These are phyloP conservation scores for Phaeosphaeriaceae sp. DNA, from an alignment of 2,329 filamentous ascomycete genomes.

Conservation along the genomic window DNA sequence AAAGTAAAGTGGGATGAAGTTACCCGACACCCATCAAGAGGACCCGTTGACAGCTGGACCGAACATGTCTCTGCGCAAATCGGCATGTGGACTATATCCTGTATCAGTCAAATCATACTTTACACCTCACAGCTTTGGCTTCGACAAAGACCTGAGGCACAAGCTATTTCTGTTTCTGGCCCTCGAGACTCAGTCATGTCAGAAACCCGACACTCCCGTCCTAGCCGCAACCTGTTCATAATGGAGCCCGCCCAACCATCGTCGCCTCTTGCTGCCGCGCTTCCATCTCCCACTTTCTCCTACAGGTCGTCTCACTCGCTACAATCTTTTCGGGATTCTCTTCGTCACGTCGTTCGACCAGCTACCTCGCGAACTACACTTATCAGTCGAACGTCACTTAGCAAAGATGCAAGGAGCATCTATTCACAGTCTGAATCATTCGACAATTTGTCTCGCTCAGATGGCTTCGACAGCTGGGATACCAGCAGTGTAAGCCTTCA, in stretches of 20 bases:
- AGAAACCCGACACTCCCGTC: slow-evolving; percentile 35
- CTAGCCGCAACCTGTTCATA: slow-evolving; percentile 32
- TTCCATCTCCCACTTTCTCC: slow-evolving; percentile 47
- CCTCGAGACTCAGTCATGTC: slow-evolving; percentile 46
- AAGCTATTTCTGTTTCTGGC: slow-evolving; percentile 28
- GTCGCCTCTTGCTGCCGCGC: slow-evolving; percentile 34
- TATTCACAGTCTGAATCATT: slow-evolving; percentile 44
- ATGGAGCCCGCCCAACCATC: slow-evolving; percentile 31
- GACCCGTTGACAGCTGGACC: slow-evolving; percentile 28
- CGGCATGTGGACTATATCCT: slow-evolving; percentile 41
- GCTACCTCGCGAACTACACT: slow-evolving; percentile 46
- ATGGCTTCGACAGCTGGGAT: slow-evolving; percentile 78
- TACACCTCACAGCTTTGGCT: slow-evolving; percentile 38
- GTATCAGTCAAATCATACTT: slow-evolving; percentile 35
- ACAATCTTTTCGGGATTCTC: slow-evolving; percentile 44
- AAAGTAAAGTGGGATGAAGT: slow-evolving; percentile 31
- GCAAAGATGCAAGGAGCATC: slow-evolving; percentile 40
- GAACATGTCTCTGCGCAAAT: slow-evolving; percentile 45
- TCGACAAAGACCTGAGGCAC: slow-evolving; percentile 24
- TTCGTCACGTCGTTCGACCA: slow-evolving; percentile 48
- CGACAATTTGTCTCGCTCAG: slow-evolving; percentile 51
- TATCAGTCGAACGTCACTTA: slow-evolving; percentile 40
- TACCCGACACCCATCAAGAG: slow-evolving; percentile 13
- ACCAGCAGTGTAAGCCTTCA: slow-evolving; percentile 71
- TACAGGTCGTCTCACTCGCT: slow-evolving; percentile 44